These are phyloP conservation scores for Lodderomyces theae DNA, from an alignment of 1,139 yeast species.

Conservation along the genomic window DNA sequence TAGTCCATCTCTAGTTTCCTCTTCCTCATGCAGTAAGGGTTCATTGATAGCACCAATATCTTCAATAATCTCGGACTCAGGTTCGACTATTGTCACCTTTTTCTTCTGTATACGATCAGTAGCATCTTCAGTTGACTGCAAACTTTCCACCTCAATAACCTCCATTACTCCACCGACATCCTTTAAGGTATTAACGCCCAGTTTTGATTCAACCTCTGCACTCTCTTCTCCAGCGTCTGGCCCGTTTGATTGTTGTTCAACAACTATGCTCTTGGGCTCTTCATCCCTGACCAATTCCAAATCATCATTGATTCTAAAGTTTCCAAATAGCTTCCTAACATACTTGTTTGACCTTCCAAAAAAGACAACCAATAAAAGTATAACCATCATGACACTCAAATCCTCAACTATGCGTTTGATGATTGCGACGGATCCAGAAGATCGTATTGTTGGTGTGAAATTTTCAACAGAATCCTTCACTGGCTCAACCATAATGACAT, in stretches of 20 bases:
- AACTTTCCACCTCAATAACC: neutral
- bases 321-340: slow-evolving; percentile 15
- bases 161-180: slow-evolving; percentile 4
- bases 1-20: slow-evolving; percentile 4
- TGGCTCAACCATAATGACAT: slow-evolving; percentile 16
- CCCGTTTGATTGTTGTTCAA: neutral
- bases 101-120: slow-evolving; percentile 12
- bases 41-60: neutral
- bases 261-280: slow-evolving; percentile 2
- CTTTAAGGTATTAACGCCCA: slow-evolving; percentile 14
- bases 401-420: slow-evolving; percentile 47
- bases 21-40: slow-evolving; percentile 1
- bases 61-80: slow-evolving; percentile 12
- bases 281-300: slow-evolving; percentile 6
- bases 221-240: slow-evolving; percentile 2
- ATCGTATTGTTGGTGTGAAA: slow-evolving; percentile 1
- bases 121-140: neutral
- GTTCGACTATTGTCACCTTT: slow-evolving; percentile 32
- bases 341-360: slow-evolving; percentile 39
- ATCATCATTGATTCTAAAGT: slow-evolving; percentile 16
- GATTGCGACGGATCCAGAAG: slow-evolving; percentile 7
- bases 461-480: slow-evolving; percentile 6
- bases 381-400: slow-evolving; percentile 39
- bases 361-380: slow-evolving; percentile 25
- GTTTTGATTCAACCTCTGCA: neutral